Conservation (phyloP, 1,284 basidiomycete genomes). For the Schizopora paradoxa region DNA sequence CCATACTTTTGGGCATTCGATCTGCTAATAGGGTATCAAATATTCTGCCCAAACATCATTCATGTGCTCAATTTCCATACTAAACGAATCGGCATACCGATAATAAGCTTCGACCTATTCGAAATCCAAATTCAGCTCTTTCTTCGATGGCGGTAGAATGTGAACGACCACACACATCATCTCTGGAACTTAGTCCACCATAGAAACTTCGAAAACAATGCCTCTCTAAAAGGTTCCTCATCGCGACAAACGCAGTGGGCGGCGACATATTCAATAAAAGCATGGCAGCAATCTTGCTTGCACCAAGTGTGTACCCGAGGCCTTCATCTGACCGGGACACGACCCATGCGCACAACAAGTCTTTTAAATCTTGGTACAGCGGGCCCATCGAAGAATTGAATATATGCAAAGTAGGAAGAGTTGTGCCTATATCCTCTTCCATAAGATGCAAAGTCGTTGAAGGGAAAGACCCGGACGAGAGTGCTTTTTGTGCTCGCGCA, state of each 20-base stretch:
- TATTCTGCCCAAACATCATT: conserved; percentile 50
- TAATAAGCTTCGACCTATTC: conserved; percentile 71
- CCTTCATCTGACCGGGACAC: conserved; percentile 87
- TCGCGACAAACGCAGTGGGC: conserved; percentile 76
- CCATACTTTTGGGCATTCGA: conserved; percentile 87
- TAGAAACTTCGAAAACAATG: conserved; percentile 86
- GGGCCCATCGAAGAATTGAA: conserved; percentile 78
- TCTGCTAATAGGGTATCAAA: conserved; percentile 91
- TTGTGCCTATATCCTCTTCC: conserved; percentile 75
- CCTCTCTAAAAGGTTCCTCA: conserved; percentile 85
- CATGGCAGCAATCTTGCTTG: conserved; percentile 82
- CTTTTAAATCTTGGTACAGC: conserved; percentile 80
- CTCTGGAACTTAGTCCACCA: conserved; percentile 59
- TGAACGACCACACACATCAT: conserved; percentile 62
- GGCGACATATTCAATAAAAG: conserved; percentile 82
- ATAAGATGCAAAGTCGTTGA: conserved; percentile 62
- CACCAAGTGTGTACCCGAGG: conserved; percentile 66
- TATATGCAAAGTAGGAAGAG: conserved; percentile 85
- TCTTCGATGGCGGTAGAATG: conserved; percentile 5
- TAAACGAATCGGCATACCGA: conserved; percentile 20
- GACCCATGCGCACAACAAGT: conserved; percentile 88
- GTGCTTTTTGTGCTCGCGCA: conserved; percentile 68
- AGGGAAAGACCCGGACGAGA: conserved; percentile 72
- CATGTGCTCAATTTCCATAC: conserved; percentile 15
- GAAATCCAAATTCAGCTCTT: conserved; percentile 26